These are phyloP conservation scores for Talaromyces ruber DNA, from an alignment of 495 filamentous ascomycete genomes.

Conservation along the genomic window DNA sequence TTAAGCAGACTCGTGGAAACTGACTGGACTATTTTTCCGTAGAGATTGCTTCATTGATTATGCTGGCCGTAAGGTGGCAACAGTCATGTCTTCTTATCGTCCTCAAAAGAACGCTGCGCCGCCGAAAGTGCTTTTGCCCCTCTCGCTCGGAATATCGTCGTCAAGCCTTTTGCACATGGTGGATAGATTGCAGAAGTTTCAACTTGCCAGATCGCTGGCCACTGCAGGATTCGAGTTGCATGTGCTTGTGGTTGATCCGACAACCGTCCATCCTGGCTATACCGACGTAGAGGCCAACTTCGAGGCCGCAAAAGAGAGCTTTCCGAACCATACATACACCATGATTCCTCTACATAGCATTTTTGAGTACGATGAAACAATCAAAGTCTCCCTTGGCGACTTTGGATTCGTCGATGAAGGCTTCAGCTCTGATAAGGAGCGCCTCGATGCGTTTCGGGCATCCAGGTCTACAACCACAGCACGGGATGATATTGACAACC, in stretches of 20 bases:
- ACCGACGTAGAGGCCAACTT: constrained; percentile 21
- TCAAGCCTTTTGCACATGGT: constrained; percentile 70
- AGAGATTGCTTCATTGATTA: constrained; percentile 75
- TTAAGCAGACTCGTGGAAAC: neutral
- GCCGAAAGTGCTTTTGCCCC: constrained; percentile 59
- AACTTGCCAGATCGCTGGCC: constrained; percentile 44
- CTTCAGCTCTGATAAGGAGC: constrained; percentile 26
- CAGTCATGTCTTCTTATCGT: constrained; percentile 64
- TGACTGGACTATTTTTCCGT: constrained; percentile 13
- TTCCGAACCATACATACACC: constrained; percentile 51
- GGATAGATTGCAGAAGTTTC: constrained; percentile 53
- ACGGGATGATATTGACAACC: constrained; percentile 58
- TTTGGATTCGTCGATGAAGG: constrained; percentile 23
- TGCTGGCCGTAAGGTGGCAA: constrained; percentile 64
- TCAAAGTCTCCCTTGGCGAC: constrained; percentile 19
- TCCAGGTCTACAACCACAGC: constrained; percentile 65
- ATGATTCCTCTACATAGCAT: constrained; percentile 48
- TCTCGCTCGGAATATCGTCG: constrained; percentile 81
- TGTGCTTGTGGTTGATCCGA: constrained; percentile 58
- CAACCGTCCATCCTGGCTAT: constrained; percentile 23
- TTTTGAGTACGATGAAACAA: constrained; percentile 33
- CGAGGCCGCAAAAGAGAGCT: constrained; percentile 34
- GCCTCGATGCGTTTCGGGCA: constrained; percentile 44
- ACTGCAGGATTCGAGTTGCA: constrained; percentile 55
- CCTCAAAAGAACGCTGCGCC: constrained; percentile 24